Conservation (phyloP, 305 asterid species). For the Lippia alba region DNA sequence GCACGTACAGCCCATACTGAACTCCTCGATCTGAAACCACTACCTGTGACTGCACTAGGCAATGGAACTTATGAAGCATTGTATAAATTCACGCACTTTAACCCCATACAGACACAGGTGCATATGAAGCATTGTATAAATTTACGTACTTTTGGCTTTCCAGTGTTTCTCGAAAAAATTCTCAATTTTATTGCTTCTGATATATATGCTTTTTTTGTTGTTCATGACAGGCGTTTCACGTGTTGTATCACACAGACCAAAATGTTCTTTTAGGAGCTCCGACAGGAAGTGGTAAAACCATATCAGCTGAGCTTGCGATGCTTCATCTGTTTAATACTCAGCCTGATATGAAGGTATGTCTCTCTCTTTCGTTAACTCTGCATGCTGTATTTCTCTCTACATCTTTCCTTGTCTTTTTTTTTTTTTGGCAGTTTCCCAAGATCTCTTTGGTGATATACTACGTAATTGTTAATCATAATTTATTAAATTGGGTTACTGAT, state of each 20-base stretch:
- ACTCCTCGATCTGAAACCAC: constrained; percentile 96
- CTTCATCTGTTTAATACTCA: constrained; percentile 87
- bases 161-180: constrained; percentile 13
- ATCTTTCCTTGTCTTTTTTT: not conserved
- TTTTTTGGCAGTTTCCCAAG: not conserved
- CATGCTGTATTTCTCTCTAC: constrained; percentile 11
- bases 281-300: constrained; percentile 99
- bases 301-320: constrained; percentile 99
- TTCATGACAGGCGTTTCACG: constrained; percentile 86
- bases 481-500: not conserved
- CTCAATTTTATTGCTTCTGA: constrained; percentile 39
- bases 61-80: constrained; percentile 79
- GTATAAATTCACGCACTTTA: constrained; percentile 90
- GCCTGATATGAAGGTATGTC: constrained; percentile 93
- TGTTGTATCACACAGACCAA: constrained; percentile 86
- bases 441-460: constrained; percentile 1
- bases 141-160: not conserved
- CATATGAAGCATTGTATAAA: not conserved
- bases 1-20: constrained; percentile 91
- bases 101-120: constrained; percentile 99
- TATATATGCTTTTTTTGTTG: constrained; percentile 26
- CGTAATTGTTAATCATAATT: not conserved
- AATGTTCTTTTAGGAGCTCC: constrained; percentile 99
- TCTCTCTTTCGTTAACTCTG: not conserved
- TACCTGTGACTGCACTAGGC: constrained; percentile 97